Evolutionary conservation across 1,284 basidiomycete species (phyloP).

Genomic region (Ceratobasidium theobromae): DNA sequence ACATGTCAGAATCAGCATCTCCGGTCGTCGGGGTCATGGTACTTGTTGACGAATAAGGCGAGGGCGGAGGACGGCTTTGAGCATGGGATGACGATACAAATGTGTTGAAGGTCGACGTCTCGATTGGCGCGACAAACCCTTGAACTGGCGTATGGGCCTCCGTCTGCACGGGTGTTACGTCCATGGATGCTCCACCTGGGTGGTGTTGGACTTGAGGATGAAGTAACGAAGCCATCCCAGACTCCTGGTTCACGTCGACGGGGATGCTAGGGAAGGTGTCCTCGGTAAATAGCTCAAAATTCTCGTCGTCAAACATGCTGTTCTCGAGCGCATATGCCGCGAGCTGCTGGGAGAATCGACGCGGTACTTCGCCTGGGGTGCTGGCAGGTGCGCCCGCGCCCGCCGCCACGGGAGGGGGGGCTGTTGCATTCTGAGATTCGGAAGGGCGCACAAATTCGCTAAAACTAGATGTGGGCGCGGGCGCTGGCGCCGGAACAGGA

Average conservation of each 20-base stretch:
- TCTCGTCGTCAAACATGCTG: constrained; percentile 19
- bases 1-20: constrained; percentile 21
- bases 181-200: constrained; percentile 6
- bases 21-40: constrained; percentile 4
- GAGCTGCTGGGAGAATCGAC: constrained; percentile 22
- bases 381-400: not conserved
- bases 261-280: constrained; percentile 19
- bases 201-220: not conserved
- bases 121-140: not conserved
- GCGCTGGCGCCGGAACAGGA: not conserved
- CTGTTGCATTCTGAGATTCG: not conserved
- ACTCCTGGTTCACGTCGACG: constrained; percentile 6
- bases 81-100: constrained; percentile 1
- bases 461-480: not conserved
- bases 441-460: constrained; percentile 19
- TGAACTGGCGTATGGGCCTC: constrained; percentile 9
- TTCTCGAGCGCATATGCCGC: constrained; percentile 20
- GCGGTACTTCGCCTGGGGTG: not conserved
- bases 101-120: not conserved
- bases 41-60: constrained; percentile 16
- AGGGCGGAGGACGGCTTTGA: not conserved
- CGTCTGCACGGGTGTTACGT: constrained; percentile 7
- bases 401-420: not conserved
- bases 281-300: constrained; percentile 20
- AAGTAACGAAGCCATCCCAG: not conserved